Conservation (phyloP, 306 rosid genomes). For the Sesbania bispinosa region DNA sequence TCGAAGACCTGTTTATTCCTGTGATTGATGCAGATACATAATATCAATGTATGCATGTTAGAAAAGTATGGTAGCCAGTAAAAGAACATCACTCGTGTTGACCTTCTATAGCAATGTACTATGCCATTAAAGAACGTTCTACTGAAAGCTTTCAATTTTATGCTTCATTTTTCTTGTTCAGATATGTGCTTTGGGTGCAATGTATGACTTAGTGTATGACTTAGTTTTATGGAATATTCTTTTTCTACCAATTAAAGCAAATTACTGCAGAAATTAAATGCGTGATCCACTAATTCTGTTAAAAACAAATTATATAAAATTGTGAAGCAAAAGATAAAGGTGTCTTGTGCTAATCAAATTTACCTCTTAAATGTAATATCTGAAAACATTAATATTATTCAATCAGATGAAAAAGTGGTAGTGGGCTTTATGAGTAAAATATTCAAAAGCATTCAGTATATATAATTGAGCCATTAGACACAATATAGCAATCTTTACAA, state of each 20-base stretch:
- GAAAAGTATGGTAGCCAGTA: not conserved
- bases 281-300: slow-evolving; percentile 8
- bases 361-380: not conserved
- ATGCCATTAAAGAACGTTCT: not conserved
- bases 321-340: not conserved
- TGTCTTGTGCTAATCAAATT: not conserved
- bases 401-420: not conserved
- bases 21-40: slow-evolving; percentile 22
- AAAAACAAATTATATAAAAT: not conserved
- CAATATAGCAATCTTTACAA: too few relatives aligned
- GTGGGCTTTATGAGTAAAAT: not conserved
- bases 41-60: slow-evolving; percentile 4
- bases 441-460: not conserved
- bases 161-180: not conserved
- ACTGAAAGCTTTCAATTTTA: not conserved
- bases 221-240: too few relatives aligned
- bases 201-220: not conserved
- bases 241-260: not conserved
- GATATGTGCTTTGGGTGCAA: not conserved
- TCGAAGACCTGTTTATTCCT: slow-evolving; percentile 50
- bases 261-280: not conserved
- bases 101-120: slow-evolving; percentile 15
- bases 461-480: too few relatives aligned
- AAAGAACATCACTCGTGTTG: slow-evolving; percentile 1
- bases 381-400: not conserved